phyloP scores from a whole-genome alignment of 352 stramenopile genomes.

The Elongisporangium undulatum region DNA sequence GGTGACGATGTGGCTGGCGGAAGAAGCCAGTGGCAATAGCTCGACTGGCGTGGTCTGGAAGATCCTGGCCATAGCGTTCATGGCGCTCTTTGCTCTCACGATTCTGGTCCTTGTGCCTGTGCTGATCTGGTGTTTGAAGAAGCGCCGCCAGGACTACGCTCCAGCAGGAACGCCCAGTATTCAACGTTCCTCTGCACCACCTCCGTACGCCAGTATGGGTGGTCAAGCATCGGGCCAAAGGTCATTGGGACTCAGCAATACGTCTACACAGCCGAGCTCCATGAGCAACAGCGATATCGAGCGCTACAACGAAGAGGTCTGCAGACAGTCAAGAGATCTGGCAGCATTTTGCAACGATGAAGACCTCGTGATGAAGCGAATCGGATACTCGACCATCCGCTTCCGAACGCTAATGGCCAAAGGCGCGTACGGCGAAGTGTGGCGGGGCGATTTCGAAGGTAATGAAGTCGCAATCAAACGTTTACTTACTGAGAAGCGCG shows the following conservation, averaged over 20 bases:
- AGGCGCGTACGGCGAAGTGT: conserved; percentile 61
- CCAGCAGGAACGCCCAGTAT: not conserved
- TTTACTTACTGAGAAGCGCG: conserved; percentile 41
- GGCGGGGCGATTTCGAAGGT: conserved; percentile 30
- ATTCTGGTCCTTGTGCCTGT: not conserved
- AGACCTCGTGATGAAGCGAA: conserved; percentile 42
- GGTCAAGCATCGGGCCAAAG: not conserved
- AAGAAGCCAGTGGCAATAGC: conserved; percentile 6
- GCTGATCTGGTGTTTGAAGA: not conserved
- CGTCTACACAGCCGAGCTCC: not conserved
- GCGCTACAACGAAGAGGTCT: conserved; percentile 7
- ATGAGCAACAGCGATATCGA: conserved; percentile 4
- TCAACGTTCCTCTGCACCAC: not conserved
- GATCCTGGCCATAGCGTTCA: conserved; percentile 6
- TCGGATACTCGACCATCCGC: conserved; percentile 29
- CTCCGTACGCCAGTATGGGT: not conserved
- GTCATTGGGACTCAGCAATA: not conserved
- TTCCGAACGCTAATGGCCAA: conserved; percentile 39
- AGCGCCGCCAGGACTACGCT: not conserved
- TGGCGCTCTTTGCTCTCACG: not conserved
- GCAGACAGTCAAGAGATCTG: conserved; percentile 24
- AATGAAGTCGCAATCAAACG: conserved; percentile 59
- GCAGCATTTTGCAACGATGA: conserved; percentile 28
- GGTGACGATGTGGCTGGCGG: conserved; percentile 14
- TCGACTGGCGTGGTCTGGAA: conserved; percentile 10